Evolutionary conservation across 2,329 filamentous ascomycete species (phyloP), one percentile per base, ranked within the genome.

Genomic region (Chaetoscypha palmicola): DNA sequence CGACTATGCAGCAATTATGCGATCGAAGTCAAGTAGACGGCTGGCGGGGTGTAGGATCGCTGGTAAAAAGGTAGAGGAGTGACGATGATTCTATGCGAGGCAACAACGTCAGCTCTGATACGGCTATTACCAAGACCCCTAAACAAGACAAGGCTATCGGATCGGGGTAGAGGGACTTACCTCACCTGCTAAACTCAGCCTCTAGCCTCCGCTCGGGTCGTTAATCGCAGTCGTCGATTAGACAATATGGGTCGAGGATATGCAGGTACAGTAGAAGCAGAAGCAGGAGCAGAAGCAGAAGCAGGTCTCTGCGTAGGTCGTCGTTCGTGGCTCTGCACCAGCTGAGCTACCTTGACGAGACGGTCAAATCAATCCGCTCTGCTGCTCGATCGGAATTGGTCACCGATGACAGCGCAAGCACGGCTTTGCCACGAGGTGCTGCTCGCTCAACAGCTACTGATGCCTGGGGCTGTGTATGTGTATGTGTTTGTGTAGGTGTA

Each of bases 221-320:
- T 33, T 8, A 21, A 19, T 39, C 22, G n/a, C 19, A 16, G 26
- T 23, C 24, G 26, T 24, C 19, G 34, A 19, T 16, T 24, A n/a
- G 19, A 34, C 19, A 30, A 23, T 11, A 32, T 9, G 9, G 11
- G 28, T 11, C 14, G 19, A 5, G 36, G 28, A 20, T 41, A 34
- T 45, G 32, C 30, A 45, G 35, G 26, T 39, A 33, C 38, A 32
- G 26, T 17, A 39, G 22, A 26, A 24, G n/a, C n/a, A n/a, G n/a
- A n/a, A n/a, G n/a, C n/a, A n/a, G n/a, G n/a, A n/a, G n/a, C n/a
- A n/a, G n/a, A n/a, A n/a, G n/a, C n/a, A n/a, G n/a, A n/a, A n/a
- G n/a, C 24, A 28, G 24, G 35, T 19, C 28, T 39, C 36, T 11
- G 9, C 23, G 16, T 22, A 11, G 42, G 36, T 45, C n/a, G 28